Conservation (phyloP, 1,284 basidiomycete species). For the Ustilago nuda region DNA sequence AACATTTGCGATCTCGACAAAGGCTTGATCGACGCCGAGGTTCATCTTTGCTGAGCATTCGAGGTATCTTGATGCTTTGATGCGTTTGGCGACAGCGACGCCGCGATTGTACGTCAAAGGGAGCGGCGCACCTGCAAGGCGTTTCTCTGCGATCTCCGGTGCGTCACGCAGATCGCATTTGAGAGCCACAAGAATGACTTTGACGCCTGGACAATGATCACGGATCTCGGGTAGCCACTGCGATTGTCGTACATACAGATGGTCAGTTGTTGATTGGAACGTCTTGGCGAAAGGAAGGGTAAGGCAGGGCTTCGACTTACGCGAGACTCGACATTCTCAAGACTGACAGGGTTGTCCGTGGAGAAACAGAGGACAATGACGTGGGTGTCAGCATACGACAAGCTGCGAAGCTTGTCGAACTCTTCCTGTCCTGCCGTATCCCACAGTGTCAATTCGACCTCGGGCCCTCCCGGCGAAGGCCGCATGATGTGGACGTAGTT, state of each 20-base stretch:
- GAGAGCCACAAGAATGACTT: conserved; percentile 77
- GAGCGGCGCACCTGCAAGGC: conserved; percentile 69
- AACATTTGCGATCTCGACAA: conserved; percentile 69
- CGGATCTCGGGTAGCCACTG: conserved; percentile 87
- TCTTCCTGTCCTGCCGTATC: conserved; percentile 98
- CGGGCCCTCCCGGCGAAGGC: conserved; percentile 75
- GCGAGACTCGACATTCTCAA: conserved; percentile 88
- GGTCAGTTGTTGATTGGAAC: not conserved
- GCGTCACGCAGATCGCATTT: conserved; percentile 95
- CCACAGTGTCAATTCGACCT: conserved; percentile 91
- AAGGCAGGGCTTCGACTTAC: conserved; percentile 70
- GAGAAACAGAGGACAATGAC: conserved; percentile 71
- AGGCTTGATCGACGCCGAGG: conserved; percentile 89
- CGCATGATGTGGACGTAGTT: conserved; percentile 80
- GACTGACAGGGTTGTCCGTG: conserved; percentile 75
- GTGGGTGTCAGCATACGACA: conserved; percentile 94
- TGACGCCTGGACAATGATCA: conserved; percentile 91
- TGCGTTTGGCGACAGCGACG: conserved; percentile 34
- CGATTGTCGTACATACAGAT: not conserved
- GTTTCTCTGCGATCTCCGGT: conserved; percentile 74
- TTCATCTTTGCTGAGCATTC: conserved; percentile 97
- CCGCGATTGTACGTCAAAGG: conserved; percentile 86
- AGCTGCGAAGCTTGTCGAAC: conserved; percentile 87
- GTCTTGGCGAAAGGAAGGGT: conserved; percentile 4
- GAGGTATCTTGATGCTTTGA: conserved; percentile 44